Evolutionary conservation across 805 yeast species (phyloP).

Genomic region (Candida xiaguanensis): DNA sequence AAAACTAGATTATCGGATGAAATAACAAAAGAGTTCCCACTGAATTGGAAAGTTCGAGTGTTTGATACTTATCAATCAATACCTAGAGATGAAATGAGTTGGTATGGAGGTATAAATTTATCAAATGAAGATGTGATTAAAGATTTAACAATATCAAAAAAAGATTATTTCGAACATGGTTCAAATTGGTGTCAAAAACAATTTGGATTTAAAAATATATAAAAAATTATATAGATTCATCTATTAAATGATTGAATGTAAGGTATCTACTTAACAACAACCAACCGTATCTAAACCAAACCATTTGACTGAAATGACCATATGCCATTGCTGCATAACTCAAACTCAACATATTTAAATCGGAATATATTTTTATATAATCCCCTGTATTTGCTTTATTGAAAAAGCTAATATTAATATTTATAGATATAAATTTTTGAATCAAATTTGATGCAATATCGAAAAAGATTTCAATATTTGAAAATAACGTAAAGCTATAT

Average conservation of each 20-base stretch:
- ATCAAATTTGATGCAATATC: slow-evolving; percentile 32
- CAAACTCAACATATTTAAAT: slow-evolving; percentile 36
- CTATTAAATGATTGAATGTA: slow-evolving; percentile 64
- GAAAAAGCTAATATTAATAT: slow-evolving; percentile 36
- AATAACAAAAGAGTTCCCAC: slow-evolving; percentile 64
- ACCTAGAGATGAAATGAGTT: slow-evolving; percentile 23
- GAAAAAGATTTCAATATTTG: slow-evolving; percentile 39
- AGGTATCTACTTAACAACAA: slow-evolving; percentile 70
- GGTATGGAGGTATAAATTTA: slow-evolving; percentile 36
- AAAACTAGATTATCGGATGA: slow-evolving; percentile 57
- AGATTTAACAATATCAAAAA: slow-evolving; percentile 60
- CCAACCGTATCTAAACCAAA: slow-evolving; percentile 94
- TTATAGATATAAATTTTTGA: slow-evolving; percentile 27
- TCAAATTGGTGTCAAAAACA: slow-evolving; percentile 51
- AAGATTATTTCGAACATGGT: slow-evolving; percentile 88
- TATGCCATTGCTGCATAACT: slow-evolving; percentile 69
- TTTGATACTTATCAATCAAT: slow-evolving; percentile 13
- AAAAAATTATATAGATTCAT: slow-evolving; percentile 9
- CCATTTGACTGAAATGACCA: slow-evolving; percentile 88
- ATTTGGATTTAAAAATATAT: slow-evolving; percentile 37
- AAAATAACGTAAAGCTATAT: slow-evolving; percentile 45
- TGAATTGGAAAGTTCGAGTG: slow-evolving; percentile 62
- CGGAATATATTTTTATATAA: slow-evolving; percentile 38
- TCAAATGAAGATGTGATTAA: slow-evolving; percentile 39
- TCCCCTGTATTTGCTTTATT: slow-evolving; percentile 12